Evolutionary conservation across 1,284 basidiomycete genomes (phyloP).

Genomic region (Vanrija sp.): DNA sequence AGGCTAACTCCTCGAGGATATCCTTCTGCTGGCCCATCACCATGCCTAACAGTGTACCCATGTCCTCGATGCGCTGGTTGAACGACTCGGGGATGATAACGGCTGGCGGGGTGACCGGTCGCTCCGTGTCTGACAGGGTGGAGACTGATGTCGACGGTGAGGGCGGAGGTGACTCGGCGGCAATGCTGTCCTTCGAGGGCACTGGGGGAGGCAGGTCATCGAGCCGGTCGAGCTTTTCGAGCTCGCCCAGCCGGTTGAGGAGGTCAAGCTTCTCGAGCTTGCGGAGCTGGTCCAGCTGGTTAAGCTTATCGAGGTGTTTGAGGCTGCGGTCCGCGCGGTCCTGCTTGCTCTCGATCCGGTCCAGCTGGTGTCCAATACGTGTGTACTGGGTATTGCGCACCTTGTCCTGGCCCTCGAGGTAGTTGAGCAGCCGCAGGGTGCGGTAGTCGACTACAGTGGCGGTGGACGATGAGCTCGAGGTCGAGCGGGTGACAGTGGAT

Average conservation of each 20-base stretch:
- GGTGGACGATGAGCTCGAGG: background rate
- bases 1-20: constrained; percentile 26
- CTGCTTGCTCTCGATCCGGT: constrained; percentile 43
- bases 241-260: background rate
- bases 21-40: constrained; percentile 38
- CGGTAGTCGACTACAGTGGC: constrained; percentile 1
- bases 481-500: background rate
- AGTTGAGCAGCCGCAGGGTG: constrained; percentile 23
- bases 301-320: constrained; percentile 2
- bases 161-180: constrained; percentile 1
- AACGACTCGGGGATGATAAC: constrained; percentile 27
- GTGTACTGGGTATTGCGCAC: constrained; percentile 34
- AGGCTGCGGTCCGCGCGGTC: constrained; percentile 21
- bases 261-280: constrained; percentile 1
- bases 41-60: constrained; percentile 34
- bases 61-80: constrained; percentile 31
- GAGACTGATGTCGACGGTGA: constrained; percentile 22
- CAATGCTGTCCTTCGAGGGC: constrained; percentile 30
- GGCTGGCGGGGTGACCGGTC: constrained; percentile 38
- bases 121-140: constrained; percentile 31
- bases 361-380: constrained; percentile 36
- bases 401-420: constrained; percentile 41
- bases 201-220: constrained; percentile 34
- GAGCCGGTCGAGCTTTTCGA: background rate
- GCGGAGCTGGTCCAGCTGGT: background rate